Conservation (phyloP, 208 protist species). For the Trypanosoma brucei region DNA sequence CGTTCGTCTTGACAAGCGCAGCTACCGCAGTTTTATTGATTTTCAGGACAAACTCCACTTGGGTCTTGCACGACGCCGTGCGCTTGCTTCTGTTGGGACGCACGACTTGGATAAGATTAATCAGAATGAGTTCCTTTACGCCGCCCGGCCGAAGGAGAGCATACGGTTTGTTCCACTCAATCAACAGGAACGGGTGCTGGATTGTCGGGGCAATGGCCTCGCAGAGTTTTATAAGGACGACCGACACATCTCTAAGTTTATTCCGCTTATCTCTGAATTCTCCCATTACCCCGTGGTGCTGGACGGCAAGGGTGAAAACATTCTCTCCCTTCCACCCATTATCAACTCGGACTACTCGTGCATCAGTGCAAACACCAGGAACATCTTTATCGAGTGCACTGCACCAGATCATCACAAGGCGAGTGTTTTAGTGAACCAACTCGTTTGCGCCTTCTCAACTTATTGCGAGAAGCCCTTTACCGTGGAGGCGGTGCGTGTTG, state of each 20-base stretch:
- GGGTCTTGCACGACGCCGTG: conserved; percentile 95
- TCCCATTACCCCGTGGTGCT: conserved; percentile 82
- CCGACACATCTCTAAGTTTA: conserved; percentile 86
- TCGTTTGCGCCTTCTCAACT: conserved; percentile 94
- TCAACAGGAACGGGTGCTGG: conserved; percentile 49
- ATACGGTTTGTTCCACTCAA: conserved; percentile 95
- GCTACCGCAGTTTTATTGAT: conserved; percentile 98
- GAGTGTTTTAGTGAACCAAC: conserved; percentile 94
- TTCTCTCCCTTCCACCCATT: conserved; percentile 99
- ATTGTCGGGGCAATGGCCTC: conserved; percentile 83
- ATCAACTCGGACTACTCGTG: conserved; percentile 98
- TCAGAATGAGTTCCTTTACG: conserved; percentile 89
- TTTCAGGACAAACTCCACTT: conserved; percentile 98
- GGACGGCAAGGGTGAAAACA: conserved; percentile 42
- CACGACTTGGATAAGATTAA: conserved; percentile 98
- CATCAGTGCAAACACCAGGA: conserved; percentile 95
- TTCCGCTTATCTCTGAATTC: conserved; percentile 68
- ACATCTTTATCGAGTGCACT: conserved; percentile 99
- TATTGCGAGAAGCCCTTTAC: conserved; percentile 92
- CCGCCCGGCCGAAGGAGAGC: conserved; percentile 57
- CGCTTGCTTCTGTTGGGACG: conserved; percentile 98
- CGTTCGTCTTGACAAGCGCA: conserved; percentile 92
- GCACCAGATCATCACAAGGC: conserved; percentile 96
- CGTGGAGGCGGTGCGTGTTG: conserved; percentile 81
- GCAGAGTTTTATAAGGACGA: conserved; percentile 86